phyloP scores from a whole-genome alignment of 73 alveolate genomes.

The Effrenium voratum region DNA sequence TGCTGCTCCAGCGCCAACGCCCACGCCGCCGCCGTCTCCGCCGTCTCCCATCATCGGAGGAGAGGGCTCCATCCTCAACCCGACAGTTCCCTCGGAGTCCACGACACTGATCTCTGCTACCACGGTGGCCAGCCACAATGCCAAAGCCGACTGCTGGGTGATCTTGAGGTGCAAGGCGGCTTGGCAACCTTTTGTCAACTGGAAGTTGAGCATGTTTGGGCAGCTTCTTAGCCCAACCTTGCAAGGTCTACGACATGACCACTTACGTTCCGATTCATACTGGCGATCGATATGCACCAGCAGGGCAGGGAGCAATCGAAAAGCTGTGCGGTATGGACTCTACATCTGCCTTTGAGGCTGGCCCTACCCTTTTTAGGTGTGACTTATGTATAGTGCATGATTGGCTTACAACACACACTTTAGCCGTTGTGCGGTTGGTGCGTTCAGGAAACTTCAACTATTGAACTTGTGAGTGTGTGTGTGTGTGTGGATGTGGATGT shows the following conservation, averaged over 20 bases:
- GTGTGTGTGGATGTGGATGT: too few relatives aligned
- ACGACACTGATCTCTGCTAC: neutral
- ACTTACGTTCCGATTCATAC: slow-evolving; percentile 56
- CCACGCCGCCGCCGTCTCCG: neutral
- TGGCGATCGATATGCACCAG: slow-evolving; percentile 14
- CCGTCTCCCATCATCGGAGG: slow-evolving; percentile 3
- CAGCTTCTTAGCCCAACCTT: neutral
- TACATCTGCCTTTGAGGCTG: slow-evolving; percentile 39
- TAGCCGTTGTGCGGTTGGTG: too few relatives aligned
- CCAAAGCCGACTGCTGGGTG: slow-evolving; percentile 37
- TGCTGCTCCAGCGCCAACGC: slow-evolving; percentile 12
- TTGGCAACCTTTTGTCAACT: too few relatives aligned
- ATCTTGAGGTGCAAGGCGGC: slow-evolving; percentile 30
- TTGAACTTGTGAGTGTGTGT: too few relatives aligned
- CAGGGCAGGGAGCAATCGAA: slow-evolving; percentile 53
- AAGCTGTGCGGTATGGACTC: slow-evolving; percentile 47
- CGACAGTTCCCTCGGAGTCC: slow-evolving; percentile 45
- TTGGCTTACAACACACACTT: too few relatives aligned
- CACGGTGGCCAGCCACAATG: neutral
- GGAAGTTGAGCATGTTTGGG: neutral
- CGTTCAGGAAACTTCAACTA: too few relatives aligned
- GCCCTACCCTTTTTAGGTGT: too few relatives aligned
- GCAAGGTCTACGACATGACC: slow-evolving; percentile 68
- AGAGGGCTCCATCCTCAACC: slow-evolving; percentile 19
- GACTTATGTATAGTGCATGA: too few relatives aligned